These are phyloP conservation scores for Aphanoascus verrucosus DNA, from an alignment of 2,329 filamentous ascomycete genomes.

Conservation along the genomic window DNA sequence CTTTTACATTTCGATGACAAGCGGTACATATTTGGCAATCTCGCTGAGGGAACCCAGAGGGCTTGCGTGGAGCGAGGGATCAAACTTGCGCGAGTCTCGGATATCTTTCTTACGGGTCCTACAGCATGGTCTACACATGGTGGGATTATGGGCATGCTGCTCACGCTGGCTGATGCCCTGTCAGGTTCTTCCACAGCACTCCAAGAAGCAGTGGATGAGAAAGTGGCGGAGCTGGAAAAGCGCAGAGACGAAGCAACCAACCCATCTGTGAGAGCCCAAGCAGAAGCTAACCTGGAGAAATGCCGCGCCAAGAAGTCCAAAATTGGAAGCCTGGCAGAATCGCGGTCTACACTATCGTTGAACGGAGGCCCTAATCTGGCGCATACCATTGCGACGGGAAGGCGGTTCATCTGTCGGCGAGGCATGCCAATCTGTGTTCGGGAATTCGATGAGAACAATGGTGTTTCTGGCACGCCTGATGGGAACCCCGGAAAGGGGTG, in stretches of 20 bases:
- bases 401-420: conserved; percentile 77
- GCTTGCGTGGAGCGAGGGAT: conserved; percentile 58
- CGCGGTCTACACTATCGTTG: conserved; percentile 45
- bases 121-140: conserved; percentile 67
- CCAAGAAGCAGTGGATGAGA: conserved; percentile 29
- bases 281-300: not conserved
- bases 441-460: conserved; percentile 48
- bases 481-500: conserved; percentile 18
- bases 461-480: conserved; percentile 19
- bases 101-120: conserved; percentile 73
- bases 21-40: conserved; percentile 73
- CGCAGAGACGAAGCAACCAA: conserved; percentile 15
- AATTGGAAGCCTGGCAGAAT: conserved; percentile 8
- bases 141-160: conserved; percentile 71
- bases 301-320: not conserved
- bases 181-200: conserved; percentile 31
- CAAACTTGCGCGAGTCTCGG: conserved; percentile 53
- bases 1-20: conserved; percentile 70
- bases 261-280: conserved; percentile 5
- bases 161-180: conserved; percentile 66
- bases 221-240: conserved; percentile 8
- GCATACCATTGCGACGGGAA: conserved; percentile 57
- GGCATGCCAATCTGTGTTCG: conserved; percentile 61
- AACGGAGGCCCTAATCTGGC: conserved; percentile 68
- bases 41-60: conserved; percentile 77